Evolutionary conservation across 371 early-diverging fungal species (phyloP), one percentile per base, ranked within the genome.

Genomic region (Apophysomyces variabilis): DNA sequence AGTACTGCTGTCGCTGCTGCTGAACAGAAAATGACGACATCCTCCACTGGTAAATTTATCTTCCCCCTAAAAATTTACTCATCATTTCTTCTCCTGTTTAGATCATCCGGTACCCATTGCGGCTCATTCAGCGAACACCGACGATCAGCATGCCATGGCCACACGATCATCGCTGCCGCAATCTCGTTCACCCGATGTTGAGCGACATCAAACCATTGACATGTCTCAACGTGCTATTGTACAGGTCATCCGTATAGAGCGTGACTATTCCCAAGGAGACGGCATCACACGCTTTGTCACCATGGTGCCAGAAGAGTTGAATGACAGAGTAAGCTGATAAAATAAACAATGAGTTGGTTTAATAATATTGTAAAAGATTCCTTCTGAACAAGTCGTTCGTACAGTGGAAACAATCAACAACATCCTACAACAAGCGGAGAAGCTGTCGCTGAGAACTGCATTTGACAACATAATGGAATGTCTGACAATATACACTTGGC

Each of bases 391-490:
- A 60, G 68, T 83, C 57, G 41, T 45, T 18, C 70, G 72, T 54
- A 83, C 84, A 32, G 71, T 83, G 16, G 69, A 68, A 56, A 74
- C 72, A 46, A 79, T 83, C 46, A 83, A 83, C 54, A 63, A 37
- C 38, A 69, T 68, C 1, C 64, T 83, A 70, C 68, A 68, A 39
- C 66, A 74, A 61, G 84, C 84, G 3, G 84, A 83, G 61, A 73
- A 73, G 60, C 16, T 83, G 44, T 74, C 81, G 7, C 69, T 67
- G 65, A 61, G 60, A 38, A 64, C 68, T 56, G 74, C 79, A 8
- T 70, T 83, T 39, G 79, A 83, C 61, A 83, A 83, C 61, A 66
- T 83, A 35, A 70, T 83, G 65, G 84, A 83, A 58, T 75, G 69
- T 38, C 54, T 79, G 26, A 80, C 79, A 7, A 73, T 83, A 13